A percentile compares a stretch with the other conserved stretches of the same genome.
Evolutionary conservation across 2,329 filamentous ascomycete species (phyloP).

Genomic region (Trichoderma pleuroti): DNA sequence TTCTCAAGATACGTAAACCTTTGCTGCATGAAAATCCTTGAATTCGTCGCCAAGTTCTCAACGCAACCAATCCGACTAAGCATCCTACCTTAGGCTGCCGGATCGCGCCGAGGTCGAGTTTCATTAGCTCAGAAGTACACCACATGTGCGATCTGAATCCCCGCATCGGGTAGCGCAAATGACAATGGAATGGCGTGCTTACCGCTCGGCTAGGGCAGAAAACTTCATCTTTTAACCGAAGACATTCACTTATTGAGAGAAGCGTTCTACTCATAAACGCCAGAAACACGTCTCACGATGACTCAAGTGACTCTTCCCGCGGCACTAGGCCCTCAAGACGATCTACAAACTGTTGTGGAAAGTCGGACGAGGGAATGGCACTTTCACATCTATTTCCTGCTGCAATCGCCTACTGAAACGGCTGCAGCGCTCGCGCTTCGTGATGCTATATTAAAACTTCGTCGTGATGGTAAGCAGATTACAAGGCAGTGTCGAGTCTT

Average conservation of each 20-base stretch:
- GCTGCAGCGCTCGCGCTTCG: conserved; percentile 33
- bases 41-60: neutral
- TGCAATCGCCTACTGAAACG: conserved; percentile 32
- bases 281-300: neutral
- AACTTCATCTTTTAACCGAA: neutral
- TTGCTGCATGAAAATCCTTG: neutral
- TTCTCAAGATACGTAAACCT: neutral
- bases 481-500: neutral
- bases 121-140: neutral
- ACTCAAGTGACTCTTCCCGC: conserved; percentile 21
- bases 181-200: neutral
- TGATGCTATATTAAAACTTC: conserved; percentile 32
- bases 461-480: conserved; percentile 29
- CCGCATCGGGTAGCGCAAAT: neutral
- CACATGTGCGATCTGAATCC: neutral
- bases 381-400: conserved; percentile 35
- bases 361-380: conserved; percentile 32
- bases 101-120: neutral
- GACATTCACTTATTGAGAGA: neutral
- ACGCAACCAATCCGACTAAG: neutral
- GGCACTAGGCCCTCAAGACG: conserved; percentile 25
- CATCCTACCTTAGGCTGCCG: neutral
- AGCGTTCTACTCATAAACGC: neutral
- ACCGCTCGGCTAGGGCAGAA: neutral
- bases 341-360: conserved; percentile 31